These are phyloP conservation scores for Alternaria ethzedia DNA, from an alignment of 2,329 filamentous ascomycete genomes.

Conservation along the genomic window DNA sequence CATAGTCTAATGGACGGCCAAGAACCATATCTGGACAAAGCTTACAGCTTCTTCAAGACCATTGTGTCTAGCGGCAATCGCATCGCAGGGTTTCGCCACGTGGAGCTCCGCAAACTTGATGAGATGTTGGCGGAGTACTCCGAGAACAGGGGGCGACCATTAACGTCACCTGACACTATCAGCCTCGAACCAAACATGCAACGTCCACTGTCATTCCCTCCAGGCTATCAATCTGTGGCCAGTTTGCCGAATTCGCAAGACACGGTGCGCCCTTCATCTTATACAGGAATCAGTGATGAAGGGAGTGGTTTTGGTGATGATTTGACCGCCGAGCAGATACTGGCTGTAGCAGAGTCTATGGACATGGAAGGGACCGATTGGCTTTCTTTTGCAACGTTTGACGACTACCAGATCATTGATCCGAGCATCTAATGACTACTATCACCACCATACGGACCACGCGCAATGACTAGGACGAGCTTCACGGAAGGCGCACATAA, in stretches of 20 bases:
- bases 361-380: conserved; percentile 54
- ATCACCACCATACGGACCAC: background rate
- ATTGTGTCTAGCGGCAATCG: conserved; percentile 56
- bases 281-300: conserved; percentile 28
- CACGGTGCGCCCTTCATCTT: conserved; percentile 13
- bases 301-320: conserved; percentile 44
- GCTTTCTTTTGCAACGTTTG: conserved; percentile 55
- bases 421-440: background rate
- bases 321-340: conserved; percentile 55
- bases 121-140: conserved; percentile 47
- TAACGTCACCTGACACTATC: background rate
- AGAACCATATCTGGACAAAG: conserved; percentile 50
- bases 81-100: conserved; percentile 53
- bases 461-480: background rate
- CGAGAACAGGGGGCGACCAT: background rate
- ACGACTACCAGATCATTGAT: conserved; percentile 43
- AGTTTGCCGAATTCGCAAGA: background rate
- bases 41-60: conserved; percentile 55
- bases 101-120: conserved; percentile 56
- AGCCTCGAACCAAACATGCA: background rate
- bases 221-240: background rate
- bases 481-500: background rate
- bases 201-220: background rate
- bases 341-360: conserved; percentile 58
- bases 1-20: conserved; percentile 46